Base-by-base conservation (phyloP, 1,139 yeast species). In the Lodderomyces margitis region DNA sequence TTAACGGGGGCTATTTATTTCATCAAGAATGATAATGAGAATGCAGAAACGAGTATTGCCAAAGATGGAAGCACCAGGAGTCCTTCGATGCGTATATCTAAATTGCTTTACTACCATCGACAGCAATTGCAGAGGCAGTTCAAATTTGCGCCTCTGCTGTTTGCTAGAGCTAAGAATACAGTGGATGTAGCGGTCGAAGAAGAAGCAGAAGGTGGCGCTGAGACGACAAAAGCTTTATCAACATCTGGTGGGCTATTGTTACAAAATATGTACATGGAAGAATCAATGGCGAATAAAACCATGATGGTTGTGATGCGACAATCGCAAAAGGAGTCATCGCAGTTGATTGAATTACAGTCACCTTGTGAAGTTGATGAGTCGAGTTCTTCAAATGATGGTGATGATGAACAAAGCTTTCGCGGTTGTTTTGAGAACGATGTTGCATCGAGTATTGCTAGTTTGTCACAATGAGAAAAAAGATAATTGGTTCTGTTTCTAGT, bases 321-420 rank as follows among this genome's bases (percentile, higher is more conserved):
- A 12, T 5, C 5, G 15, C 16, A 27, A 4, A 10, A n/a, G n/a
- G n/a, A n/a, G n/a, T n/a, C n/a, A n/a, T n/a, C 30, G 4, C 30
- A n/a, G 16, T 3, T 15, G 19, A 28, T 28, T 28, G 32, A 28
- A n/a, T 28, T 28, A 4, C 17, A 28, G 15, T 28, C 32, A 5
- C 32, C 19, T 6, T 14, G 32, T 28, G 37, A 34, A 27, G 31
- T 4, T 27, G 37, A 36, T 9, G 34, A 28, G 39, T 20, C 21
- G 5, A 43, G 49, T 33, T 43, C 49, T 14, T n/a, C n/a, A n/a
- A 46, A 46, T 37, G 49, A 46, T 30, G 49, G 49, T 15, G 49
- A 46, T 34, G 46, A 46, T 35, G 49, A 46, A 37, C 45, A 42
- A 30, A 46, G 49, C 14, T 25, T 11, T 21, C 19, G 19, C 16